Evolutionary conservation across 108 stramenopile species (phyloP).

Genomic region (Skeletonema tropicum): DNA sequence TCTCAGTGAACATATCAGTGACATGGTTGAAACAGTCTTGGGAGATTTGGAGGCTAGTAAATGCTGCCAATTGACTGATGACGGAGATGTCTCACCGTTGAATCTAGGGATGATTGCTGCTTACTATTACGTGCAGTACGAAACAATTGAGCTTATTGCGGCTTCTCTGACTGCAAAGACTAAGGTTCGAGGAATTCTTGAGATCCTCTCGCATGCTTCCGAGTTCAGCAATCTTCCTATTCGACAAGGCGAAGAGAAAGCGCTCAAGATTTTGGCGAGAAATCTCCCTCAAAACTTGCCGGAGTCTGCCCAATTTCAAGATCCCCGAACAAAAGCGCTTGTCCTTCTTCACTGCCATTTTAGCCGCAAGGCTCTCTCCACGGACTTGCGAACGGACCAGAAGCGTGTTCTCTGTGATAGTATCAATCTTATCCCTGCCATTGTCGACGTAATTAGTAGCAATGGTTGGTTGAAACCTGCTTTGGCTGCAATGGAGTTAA

Average conservation of each 20-base stretch:
- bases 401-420: conserved; percentile 79
- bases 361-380: conserved; percentile 76
- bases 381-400: conserved; percentile 87
- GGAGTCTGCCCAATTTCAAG: conserved; percentile 64
- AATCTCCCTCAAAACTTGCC: conserved; percentile 84
- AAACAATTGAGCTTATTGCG: conserved; percentile 97
- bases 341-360: conserved; percentile 93
- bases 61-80: conserved; percentile 90
- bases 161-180: conserved; percentile 95
- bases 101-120: conserved; percentile 99
- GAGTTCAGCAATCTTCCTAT: conserved; percentile 90
- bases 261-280: conserved; percentile 81
- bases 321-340: conserved; percentile 92
- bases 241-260: conserved; percentile 92
- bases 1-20: conserved; percentile 97
- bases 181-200: conserved; percentile 91
- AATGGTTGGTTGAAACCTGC: conserved; percentile 98
- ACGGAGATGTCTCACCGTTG: conserved; percentile 88
- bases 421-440: conserved; percentile 88
- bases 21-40: conserved; percentile 96
- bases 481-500: conserved; percentile 98
- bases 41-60: conserved; percentile 95
- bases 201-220: conserved; percentile 94
- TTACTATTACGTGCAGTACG: conserved; percentile 96
- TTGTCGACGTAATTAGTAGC: conserved; percentile 98